Evolutionary conservation across 1,284 basidiomycete species (phyloP).

Genomic region (Veloboletus limbatus): DNA sequence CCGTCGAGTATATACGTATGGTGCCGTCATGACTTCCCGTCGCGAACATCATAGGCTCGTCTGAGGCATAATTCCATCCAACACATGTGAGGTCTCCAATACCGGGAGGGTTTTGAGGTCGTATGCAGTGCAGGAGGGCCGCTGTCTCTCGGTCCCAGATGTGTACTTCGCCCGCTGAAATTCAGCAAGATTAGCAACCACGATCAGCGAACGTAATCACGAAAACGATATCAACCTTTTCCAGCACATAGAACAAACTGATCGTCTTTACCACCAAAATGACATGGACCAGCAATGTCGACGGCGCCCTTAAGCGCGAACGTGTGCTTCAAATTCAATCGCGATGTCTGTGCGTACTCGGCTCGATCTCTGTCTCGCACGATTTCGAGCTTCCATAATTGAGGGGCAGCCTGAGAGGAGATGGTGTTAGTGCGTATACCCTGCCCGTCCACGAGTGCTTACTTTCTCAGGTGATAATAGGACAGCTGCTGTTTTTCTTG

Average conservation of each 20-base stretch:
- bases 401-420: slow-evolving; percentile 61
- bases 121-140: slow-evolving; percentile 61
- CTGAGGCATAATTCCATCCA: slow-evolving; percentile 68
- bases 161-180: slow-evolving; percentile 71
- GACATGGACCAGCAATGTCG: slow-evolving; percentile 77
- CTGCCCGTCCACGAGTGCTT: slow-evolving; percentile 2
- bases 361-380: slow-evolving; percentile 48
- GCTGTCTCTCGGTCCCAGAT: slow-evolving; percentile 83
- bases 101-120: slow-evolving; percentile 40
- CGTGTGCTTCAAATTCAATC: slow-evolving; percentile 60
- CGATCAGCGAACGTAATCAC: not conserved
- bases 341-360: slow-evolving; percentile 38
- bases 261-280: slow-evolving; percentile 75
- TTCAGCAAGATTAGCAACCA: slow-evolving; percentile 6
- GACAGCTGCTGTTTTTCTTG: slow-evolving; percentile 58
- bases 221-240: slow-evolving; percentile 49
- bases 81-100: slow-evolving; percentile 72
- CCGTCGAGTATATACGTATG: slow-evolving; percentile 63
- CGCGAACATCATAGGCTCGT: slow-evolving; percentile 73
- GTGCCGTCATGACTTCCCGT: slow-evolving; percentile 75
- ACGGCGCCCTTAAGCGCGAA: slow-evolving; percentile 66
- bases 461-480: slow-evolving; percentile 62
- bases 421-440: slow-evolving; percentile 5
- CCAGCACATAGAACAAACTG: slow-evolving; percentile 74
- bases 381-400: slow-evolving; percentile 72